Evolutionary conservation across 116 monocot genomes (phyloP), one percentile per base, ranked within the genome.

Genomic region (Trichopus zeylanicus): DNA sequence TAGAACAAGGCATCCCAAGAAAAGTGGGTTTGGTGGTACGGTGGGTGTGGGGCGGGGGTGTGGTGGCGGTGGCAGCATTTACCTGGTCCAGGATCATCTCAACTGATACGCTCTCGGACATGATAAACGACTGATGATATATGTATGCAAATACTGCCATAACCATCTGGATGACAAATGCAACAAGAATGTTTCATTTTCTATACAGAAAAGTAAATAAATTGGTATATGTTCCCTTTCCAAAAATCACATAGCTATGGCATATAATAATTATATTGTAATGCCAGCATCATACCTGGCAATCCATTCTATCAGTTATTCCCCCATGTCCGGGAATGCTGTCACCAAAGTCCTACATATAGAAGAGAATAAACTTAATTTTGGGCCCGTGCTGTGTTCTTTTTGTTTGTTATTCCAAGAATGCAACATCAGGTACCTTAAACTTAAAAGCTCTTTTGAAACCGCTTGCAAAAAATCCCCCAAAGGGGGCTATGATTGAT

Each of bases 81-180:
- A 98, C 97, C 88, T 91, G 91, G 0, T 98, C 87, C 18, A 98
- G 60, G 61, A 98, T 87, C 61, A 62, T 60, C 51, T 91, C 91
- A 25, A 98, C 68, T 1, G 91, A 87, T 35, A 64, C 59, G 73
- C 26, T 78, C 55, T 98, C 75, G 13, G 72, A 37, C 31, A 71
- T 49, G 42, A 98, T 60, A 66, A 98, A 98, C 16, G 97, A 98
- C 53, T 98, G 97, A 47, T 91, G 85, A 59, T 98, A 98, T 72
- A 87, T 98, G 67, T 98, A 98, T 30, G 91, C 91, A 76, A 98
- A 98, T 27, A 91, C 97, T 18, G 97, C 97, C 84, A 98, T 98
- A 47, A 91, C 91, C 97, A 98, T 98, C 97, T 98, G 69, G 34
- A 35, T 35, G 34, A 35, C 5, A 35, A 5, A 35, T 6, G 5